A percentile compares a stretch with the other conserved stretches of the same genome.
Conservation (phyloP, 1,284 basidiomycete genomes). For the Marasmius fiardii region DNA sequence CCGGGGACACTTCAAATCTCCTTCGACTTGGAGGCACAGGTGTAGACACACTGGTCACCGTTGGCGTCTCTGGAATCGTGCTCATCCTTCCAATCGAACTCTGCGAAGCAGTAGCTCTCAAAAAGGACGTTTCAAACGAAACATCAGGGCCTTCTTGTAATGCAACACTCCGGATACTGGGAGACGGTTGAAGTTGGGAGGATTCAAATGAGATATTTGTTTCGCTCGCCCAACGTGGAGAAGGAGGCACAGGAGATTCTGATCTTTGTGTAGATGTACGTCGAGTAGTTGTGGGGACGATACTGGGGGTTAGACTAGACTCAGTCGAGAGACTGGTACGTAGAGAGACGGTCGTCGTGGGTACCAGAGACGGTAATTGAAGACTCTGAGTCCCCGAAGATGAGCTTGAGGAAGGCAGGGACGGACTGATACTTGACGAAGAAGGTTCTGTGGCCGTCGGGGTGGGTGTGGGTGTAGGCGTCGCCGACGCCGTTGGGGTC, state of each 20-base stretch:
- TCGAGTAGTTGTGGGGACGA: slow-evolving; percentile 11
- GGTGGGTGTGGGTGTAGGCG: too few species aligned
- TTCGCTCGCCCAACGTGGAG: slow-evolving; percentile 48
- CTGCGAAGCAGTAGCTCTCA: slow-evolving; percentile 45
- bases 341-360: background rate
- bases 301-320: slow-evolving; percentile 8
- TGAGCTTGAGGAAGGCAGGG: slow-evolving; percentile 5
- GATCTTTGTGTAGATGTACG: slow-evolving; percentile 6
- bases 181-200: slow-evolving; percentile 62
- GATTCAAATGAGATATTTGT: slow-evolving; percentile 69
- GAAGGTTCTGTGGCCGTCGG: background rate
- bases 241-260: slow-evolving; percentile 4
- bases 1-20: slow-evolving; percentile 28
- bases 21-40: slow-evolving; percentile 28
- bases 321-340: slow-evolving; percentile 1
- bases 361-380: background rate
- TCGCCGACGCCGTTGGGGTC: too few species aligned
- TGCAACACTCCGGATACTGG: slow-evolving; percentile 54
- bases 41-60: slow-evolving; percentile 24
- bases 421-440: slow-evolving; percentile 1
- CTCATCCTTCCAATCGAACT: slow-evolving; percentile 40
- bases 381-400: background rate
- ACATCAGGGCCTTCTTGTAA: slow-evolving; percentile 55
- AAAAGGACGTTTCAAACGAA: slow-evolving; percentile 59
- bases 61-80: slow-evolving; percentile 38